Base-by-base conservation (phyloP, 306 rosid species). In the Cicer cuneatum region DNA sequence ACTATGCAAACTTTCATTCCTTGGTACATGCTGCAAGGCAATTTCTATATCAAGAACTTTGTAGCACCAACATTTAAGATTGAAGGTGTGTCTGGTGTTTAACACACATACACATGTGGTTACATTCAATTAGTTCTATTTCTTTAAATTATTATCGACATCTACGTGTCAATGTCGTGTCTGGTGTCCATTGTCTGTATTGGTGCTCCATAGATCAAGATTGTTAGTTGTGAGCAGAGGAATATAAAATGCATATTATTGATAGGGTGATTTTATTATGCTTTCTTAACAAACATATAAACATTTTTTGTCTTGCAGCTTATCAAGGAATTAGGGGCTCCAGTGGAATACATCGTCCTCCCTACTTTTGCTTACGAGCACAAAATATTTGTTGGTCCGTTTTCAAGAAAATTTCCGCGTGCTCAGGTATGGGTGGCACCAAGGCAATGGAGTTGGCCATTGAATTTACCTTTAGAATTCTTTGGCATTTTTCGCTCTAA, bases 391-490 rank as follows among this genome's bases (percentile, higher is more conserved):
- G 93, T 94, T 6, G 97, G 99, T 66, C 99, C 99, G 7, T 94
- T 94, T 83, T 94, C 97, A 16, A 86, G 99, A 78, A 89, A 85
- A 80, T 94, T 94, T 66, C 96, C 97, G 10, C 89, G 73, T 7
- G 98, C 99, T 76, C 89, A 81, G 43, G 84, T 90, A 72, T 92
- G 99, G 99, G 99, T 94, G 74, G 97, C 98, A 41, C 98, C 99
- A 59, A 90, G 99, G 82, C 99, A 92, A 79, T 94, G 98, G 98
- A 94, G 99, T 84, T 94, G 99, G 99, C 99, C 99, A 10, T 73
- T 94, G 85, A 92, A 94, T 77, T 82, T 94, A 70, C 99, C 99
- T 1, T 82, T 94, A 68, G 95, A 88, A 59, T 94, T 94, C 83
- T 86, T 90, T 0, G 99, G 97, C 39, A 90, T 94, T 81, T 92